phyloP scores from a whole-genome alignment of 768 basidiomycete genomes.

The Holtermanniella nyarrowii region DNA sequence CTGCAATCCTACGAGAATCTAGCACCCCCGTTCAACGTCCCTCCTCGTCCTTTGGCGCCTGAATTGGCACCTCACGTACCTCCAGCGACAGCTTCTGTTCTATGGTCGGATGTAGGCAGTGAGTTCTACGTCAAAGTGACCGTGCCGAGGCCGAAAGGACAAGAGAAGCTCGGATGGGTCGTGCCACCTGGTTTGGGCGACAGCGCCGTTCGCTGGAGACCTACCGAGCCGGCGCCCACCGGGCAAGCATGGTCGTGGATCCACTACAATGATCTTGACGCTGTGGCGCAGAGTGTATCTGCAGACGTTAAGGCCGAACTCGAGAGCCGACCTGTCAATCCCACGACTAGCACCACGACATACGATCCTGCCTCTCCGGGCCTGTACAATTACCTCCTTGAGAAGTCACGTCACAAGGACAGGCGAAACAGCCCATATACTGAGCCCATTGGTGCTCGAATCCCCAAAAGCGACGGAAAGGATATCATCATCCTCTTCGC shows the following conservation, averaged over 20 bases:
- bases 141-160: conserved; percentile 6
- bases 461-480: background rate
- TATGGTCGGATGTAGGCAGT: conserved; percentile 24
- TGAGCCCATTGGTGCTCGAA: background rate
- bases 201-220: background rate
- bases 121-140: conserved; percentile 14
- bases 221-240: background rate
- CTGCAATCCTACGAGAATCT: conserved; percentile 10
- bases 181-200: conserved; percentile 1
- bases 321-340: background rate
- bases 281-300: background rate
- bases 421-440: background rate
- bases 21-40: conserved; percentile 9
- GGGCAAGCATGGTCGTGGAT: background rate
- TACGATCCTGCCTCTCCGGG: background rate
- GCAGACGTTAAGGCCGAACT: background rate
- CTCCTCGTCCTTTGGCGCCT: conserved; percentile 5
- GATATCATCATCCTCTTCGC: background rate
- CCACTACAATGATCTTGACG: background rate
- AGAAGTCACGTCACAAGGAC: background rate
- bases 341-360: background rate
- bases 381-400: background rate
- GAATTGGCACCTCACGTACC: conserved; percentile 2
- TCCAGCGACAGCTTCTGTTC: conserved; percentile 13
- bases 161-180: conserved; percentile 17